Percentiles rank a stretch among this genome's conserved stretches.
These are phyloP conservation scores for Rosa persica DNA, from an alignment of 306 rosid species.

Conservation along the genomic window DNA sequence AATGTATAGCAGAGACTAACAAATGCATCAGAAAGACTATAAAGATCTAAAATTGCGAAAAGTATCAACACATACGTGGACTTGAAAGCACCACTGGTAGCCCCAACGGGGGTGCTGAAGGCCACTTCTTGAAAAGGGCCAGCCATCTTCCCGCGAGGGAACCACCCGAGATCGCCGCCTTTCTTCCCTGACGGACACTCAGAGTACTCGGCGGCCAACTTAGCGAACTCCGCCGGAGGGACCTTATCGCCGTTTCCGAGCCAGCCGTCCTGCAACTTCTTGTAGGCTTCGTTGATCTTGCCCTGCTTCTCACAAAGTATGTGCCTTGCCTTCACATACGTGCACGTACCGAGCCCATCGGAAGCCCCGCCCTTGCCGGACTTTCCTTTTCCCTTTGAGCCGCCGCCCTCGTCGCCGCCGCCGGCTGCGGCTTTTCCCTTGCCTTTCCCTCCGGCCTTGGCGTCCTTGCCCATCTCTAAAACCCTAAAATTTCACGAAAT, in stretches of 20 bases:
- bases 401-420: slow-evolving; percentile 70
- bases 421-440: slow-evolving; percentile 79
- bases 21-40: background rate
- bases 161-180: slow-evolving; percentile 99
- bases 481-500: background rate
- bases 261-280: slow-evolving; percentile 97
- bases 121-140: slow-evolving; percentile 99
- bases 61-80: slow-evolving; percentile 58
- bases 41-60: background rate
- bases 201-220: slow-evolving; percentile 51
- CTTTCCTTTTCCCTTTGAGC: slow-evolving; percentile 87
- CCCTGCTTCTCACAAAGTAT: slow-evolving; percentile 94
- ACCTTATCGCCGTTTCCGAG: slow-evolving; percentile 89
- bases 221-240: slow-evolving; percentile 94
- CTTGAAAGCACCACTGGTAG: slow-evolving; percentile 86
- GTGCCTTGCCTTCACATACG: slow-evolving; percentile 95
- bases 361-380: slow-evolving; percentile 56
- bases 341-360: slow-evolving; percentile 96
- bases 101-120: slow-evolving; percentile 74
- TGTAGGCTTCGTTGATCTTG: slow-evolving; percentile 91
- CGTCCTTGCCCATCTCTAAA: slow-evolving; percentile 74
- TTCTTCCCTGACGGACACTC: slow-evolving; percentile 99
- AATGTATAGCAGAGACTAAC: background rate
- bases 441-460: slow-evolving; percentile 70
- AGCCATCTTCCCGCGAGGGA: slow-evolving; percentile 98